Evolutionary conservation across 257 asterid species (phyloP), one percentile per base, ranked within the genome.

Genomic region (Jacaranda mimosifolia): DNA sequence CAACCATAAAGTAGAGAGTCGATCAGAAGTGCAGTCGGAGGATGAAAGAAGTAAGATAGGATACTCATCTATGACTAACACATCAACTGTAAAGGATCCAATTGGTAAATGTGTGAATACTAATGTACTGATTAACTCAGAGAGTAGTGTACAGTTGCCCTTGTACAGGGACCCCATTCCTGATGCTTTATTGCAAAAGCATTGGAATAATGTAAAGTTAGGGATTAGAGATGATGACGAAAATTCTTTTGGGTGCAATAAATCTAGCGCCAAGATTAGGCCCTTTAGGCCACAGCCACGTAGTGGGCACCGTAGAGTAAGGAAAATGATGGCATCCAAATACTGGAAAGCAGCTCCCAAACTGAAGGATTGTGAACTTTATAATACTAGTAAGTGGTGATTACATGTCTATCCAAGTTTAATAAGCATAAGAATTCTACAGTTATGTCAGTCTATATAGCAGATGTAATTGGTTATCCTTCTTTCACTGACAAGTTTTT

Each of bases 221-320:
- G 97, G 91, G 74, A 80, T 75, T 91, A 91, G 89, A 82, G 92
- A 91, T 87, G 95, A 89, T 85, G 93, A 85, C 81, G 93, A 91
- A 76, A 89, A 91, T 82, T 91, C 85, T 82, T 86, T 86, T 74
- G 71, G 90, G 85, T 86, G 85, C 84, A 81, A 82, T 58, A 79
- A 80, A 64, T 65, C 76, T 71, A 70, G 87, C 86, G 78, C 92
- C 85, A 91, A 78, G 81, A 71, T 83, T 67, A 86, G 91, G 86
- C 81, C 91, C 64, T 86, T 79, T 63, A 82, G 84, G 85, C 83
- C 83, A 63, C 89, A 80, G 52, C 75, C 88, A 42, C 89, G 70
- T 48, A 64, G 46, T 62, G 86, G 85, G 69, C 87, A 84, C 76
- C 80, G 87, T 80, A 86, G 90, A 46, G 82, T 88, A 17, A 85